Evolutionary conservation across 257 asterid species (phyloP), one percentile per base, ranked within the genome.

Genomic region (Voacanga thouarsii): DNA sequence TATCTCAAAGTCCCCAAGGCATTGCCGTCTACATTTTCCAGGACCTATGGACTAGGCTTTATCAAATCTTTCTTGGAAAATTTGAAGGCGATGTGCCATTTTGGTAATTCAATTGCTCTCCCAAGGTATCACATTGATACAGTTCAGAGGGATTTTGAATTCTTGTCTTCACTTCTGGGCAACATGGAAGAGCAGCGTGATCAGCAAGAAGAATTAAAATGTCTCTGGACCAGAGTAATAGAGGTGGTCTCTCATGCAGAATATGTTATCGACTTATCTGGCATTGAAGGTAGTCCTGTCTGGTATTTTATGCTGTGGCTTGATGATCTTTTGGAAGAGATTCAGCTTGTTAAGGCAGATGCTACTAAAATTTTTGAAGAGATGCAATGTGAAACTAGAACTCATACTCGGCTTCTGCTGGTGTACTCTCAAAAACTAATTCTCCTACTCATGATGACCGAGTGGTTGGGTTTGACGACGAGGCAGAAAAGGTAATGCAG

Each of bases 71-170:
- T 81, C 5, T 23, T 76, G 33, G 78, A 72, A 14, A 89, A 86
- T 59, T 84, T 89, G 63, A 77, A 80, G 81, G 86, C 81, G 50
- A 74, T 87, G 4, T 72, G 75, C 1, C 50, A 68, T 49, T 23
- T 43, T 26, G 64, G 49, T 8, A 44, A 51, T n/a, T 45, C 72
- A 7, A 63, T 77, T 11, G 16, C 49, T 15, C 30, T 55, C 9
- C 24, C 65, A 2, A 72, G 72, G 3, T 59, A 71, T 11, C 71
- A 51, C 28, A 75, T 72, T 37, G 45, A 71, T n/a, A 21, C 26
- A 21, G 14, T 72, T 10, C 69, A 57, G 21, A 23, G 14, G 41
- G 81, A 77, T 15, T 77, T 81, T 7, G 72, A 44, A 9, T 75
- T 33, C 1, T 72, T 81, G 14, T 61, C 21, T 51, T 64, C 79